Evolutionary conservation across 768 basidiomycete species (phyloP), one percentile per base, ranked within the genome.

Genomic region (Infundibulicybe gibba): DNA sequence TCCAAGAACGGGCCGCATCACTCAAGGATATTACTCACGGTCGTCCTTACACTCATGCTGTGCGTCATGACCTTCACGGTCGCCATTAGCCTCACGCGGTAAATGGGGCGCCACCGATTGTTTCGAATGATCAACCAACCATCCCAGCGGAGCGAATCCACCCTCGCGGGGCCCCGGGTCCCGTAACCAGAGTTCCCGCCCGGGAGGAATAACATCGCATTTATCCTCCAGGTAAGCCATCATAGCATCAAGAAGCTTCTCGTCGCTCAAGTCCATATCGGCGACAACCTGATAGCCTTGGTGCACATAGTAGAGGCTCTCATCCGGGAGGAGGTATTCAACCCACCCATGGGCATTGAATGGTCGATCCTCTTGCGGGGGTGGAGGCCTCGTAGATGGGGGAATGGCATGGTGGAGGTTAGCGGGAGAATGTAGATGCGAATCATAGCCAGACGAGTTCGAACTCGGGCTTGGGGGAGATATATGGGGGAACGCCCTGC

Each of bases 271-370:
- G 53, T 89, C 80, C 38, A 84, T 65, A 56, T 91, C 90, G n/a
- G 87, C 85, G 15, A 80, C 80, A 44, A 83, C 70, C 37, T 74
- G 78, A 32, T 74, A 63, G 12, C 72, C 76, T 2, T 79, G 76
- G 57, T 89, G 85, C 38, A 78, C 75, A 55, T 82, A 92, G 65
- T 92, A 92, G 32, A 77, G 67, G 3, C 76, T 66, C 9, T 79
- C 79, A 54, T 90, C 86, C 1, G 90, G 89, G n/a, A 92, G 77
- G 17, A 76, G 70, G 58, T 87, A 80, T 56, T 85, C 86, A 40
- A 78, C 69, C 89, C 89, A 91, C 3, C 90, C 90, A n/a, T 83
- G 75, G 11, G 76, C 71, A 52, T 72, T 72, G 25, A 25, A 25
- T 25, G 25, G 25, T 25, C 25, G 25, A 25, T 25, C n/a, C n/a